Evolutionary conservation across 1,284 basidiomycete species (phyloP).

Genomic region (Leccinum fallax): DNA sequence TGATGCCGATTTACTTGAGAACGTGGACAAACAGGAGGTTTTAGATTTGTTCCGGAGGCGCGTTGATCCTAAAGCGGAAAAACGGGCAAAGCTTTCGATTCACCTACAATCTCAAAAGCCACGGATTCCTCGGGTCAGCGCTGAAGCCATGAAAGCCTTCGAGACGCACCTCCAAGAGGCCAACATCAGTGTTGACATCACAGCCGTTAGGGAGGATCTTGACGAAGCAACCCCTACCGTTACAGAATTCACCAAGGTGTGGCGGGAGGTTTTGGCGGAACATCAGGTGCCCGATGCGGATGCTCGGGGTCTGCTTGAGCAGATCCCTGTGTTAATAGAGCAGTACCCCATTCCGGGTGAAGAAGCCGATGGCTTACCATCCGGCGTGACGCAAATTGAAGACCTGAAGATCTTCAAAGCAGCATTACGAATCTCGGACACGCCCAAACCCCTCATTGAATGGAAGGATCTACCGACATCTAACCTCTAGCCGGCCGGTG

Average conservation of each 20-base stretch:
- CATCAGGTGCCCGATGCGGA: slow-evolving; percentile 44
- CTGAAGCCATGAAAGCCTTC: slow-evolving; percentile 67
- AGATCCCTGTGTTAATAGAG: slow-evolving; percentile 45
- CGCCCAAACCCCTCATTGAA: slow-evolving; percentile 60
- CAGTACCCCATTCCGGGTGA: slow-evolving; percentile 45
- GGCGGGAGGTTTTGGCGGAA: slow-evolving; percentile 54
- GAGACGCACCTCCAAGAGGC: slow-evolving; percentile 54
- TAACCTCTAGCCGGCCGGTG: slow-evolving; percentile 38
- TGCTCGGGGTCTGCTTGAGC: slow-evolving; percentile 51
- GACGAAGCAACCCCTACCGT: slow-evolving; percentile 49
- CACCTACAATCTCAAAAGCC: slow-evolving; percentile 77
- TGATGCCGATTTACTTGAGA: slow-evolving; percentile 28
- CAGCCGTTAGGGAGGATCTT: slow-evolving; percentile 48
- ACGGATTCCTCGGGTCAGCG: slow-evolving; percentile 62
- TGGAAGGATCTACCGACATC: slow-evolving; percentile 69
- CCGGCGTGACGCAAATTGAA: slow-evolving; percentile 62
- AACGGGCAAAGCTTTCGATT: slow-evolving; percentile 79
- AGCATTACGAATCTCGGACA: slow-evolving; percentile 50
- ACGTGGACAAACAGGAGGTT: slow-evolving; percentile 78
- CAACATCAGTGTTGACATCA: slow-evolving; percentile 55
- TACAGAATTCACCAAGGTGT: slow-evolving; percentile 54
- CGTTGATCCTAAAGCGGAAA: slow-evolving; percentile 71
- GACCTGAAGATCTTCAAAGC: slow-evolving; percentile 78
- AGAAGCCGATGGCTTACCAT: slow-evolving; percentile 48
- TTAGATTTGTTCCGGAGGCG: slow-evolving; percentile 71